Evolutionary conservation across 192 early-diverging fungal species (phyloP).

Genomic region (Gaertneriomyces semiglobifer): DNA sequence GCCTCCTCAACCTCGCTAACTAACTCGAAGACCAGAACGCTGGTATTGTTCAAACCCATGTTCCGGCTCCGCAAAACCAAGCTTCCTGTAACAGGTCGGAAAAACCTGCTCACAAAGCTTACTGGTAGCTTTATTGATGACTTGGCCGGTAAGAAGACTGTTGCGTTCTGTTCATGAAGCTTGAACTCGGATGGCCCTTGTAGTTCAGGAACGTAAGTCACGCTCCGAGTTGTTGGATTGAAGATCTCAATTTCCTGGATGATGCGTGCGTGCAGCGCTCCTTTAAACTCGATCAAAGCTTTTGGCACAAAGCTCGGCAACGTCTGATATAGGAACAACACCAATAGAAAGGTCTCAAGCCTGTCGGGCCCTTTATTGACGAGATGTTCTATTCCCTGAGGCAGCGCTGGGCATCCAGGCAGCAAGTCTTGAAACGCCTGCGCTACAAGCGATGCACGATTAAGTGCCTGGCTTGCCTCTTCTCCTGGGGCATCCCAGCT

Average conservation of each 20-base stretch:
- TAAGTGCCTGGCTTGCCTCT: constrained; percentile 14
- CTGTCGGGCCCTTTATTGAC: constrained; percentile 3
- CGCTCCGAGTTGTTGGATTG: constrained; percentile 29
- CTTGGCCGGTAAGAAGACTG: constrained; percentile 18
- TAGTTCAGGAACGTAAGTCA: constrained; percentile 38
- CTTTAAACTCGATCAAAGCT: constrained; percentile 39
- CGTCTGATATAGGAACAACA: constrained; percentile 47
- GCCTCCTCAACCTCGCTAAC: constrained; percentile 28
- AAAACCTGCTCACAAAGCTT: constrained; percentile 43
- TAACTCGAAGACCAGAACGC: constrained; percentile 44
- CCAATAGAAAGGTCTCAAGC: constrained; percentile 39
- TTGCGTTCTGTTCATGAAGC: neutral
- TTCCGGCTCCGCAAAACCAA: constrained; percentile 38
- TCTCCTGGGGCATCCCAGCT: constrained; percentile 16
- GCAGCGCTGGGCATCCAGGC: constrained; percentile 5
- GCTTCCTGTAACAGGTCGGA: constrained; percentile 19
- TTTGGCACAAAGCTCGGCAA: constrained; percentile 46
- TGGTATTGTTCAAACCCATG: constrained; percentile 42
- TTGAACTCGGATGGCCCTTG: constrained; percentile 33
- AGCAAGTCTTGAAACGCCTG: constrained; percentile 39
- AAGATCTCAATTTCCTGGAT: constrained; percentile 40
- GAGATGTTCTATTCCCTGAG: constrained; percentile 17
- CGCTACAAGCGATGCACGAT: constrained; percentile 27
- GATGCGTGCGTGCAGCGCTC: constrained; percentile 40
- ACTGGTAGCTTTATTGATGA: constrained; percentile 24